Percentiles rank a stretch among this genome's conserved stretches.
These are phyloP conservation scores for Stagonosporopsis rhizophila DNA, from an alignment of 2,329 filamentous ascomycete species.

Conservation along the genomic window DNA sequence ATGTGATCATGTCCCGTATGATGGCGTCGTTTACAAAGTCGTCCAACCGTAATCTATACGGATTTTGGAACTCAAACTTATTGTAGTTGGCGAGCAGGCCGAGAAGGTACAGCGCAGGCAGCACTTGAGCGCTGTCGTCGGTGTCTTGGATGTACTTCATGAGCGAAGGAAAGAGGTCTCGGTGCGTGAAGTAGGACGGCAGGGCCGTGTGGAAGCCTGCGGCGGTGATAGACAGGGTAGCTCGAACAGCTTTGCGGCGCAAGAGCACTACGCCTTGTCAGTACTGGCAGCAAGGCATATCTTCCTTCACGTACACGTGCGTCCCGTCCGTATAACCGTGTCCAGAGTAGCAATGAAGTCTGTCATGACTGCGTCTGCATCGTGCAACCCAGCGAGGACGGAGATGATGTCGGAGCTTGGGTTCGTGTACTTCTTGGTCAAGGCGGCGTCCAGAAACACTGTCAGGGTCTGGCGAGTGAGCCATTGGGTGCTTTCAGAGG, in stretches of 20 bases:
- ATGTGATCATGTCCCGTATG: constrained; percentile 81
- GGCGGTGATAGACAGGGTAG: constrained; percentile 82
- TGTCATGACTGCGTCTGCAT: constrained; percentile 84
- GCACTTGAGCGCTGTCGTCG: constrained; percentile 64
- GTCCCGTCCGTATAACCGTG: constrained; percentile 78
- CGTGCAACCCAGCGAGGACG: constrained; percentile 85
- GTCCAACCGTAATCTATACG: constrained; percentile 87
- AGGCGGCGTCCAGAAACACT: constrained; percentile 80
- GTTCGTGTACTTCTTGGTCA: constrained; percentile 92
- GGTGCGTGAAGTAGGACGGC: constrained; percentile 91
- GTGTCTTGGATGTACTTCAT: constrained; percentile 93
- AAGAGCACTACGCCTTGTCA: constrained; percentile 65
- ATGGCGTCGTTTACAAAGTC: constrained; percentile 93
- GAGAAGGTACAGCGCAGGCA: constrained; percentile 81
- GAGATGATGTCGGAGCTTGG: constrained; percentile 94
- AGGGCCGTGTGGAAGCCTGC: constrained; percentile 96
- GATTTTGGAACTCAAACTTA: constrained; percentile 98
- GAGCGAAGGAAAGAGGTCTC: constrained; percentile 90
- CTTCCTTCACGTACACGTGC: constrained; percentile 63
- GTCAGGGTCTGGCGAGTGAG: constrained; percentile 77
- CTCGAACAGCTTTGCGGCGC: constrained; percentile 79
- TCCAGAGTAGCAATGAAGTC: constrained; percentile 88
- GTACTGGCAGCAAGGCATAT: not conserved
- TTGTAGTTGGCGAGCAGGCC: constrained; percentile 96
- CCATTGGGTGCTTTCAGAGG: constrained; percentile 35